Evolutionary conservation across 306 rosid species (phyloP), one percentile per base, ranked within the genome.

Genomic region (Adenanthera pavonina): DNA sequence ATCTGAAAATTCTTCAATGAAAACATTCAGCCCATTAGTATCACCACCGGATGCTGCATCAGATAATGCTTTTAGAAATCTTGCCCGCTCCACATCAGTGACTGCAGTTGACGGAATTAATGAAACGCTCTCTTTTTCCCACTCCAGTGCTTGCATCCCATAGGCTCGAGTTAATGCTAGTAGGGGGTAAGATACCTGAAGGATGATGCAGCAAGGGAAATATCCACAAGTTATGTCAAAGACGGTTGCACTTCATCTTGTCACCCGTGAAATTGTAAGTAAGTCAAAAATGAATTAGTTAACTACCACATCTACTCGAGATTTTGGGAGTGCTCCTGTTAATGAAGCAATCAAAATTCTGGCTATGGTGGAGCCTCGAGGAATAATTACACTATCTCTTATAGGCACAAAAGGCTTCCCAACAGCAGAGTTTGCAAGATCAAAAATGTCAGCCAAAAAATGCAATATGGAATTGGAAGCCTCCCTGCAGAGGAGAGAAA

Each of bases 391-490:
- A 61, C 89, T 68, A 81, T 96, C 92, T 84, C 98, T 84, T 48
- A 91, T 87, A 36, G 93, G 91, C 53, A 89, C 59, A 85, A 91
- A 94, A 78, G 89, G 94, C 78, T 90, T 91, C 65, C 92, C 87
- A 51, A 71, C 82, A 56, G 85, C 69, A 25, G 92, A 83, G 78
- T 89, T 93, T 56, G 89, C 89, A 72, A 94, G 90, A 89, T 96
- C 97, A 80, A 92, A 96, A 57, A 94, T 84, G 84, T 96, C 99
- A 6, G 97, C 86, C 86, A 94, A 90, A 86, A 96, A 96, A 72
- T 95, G 92, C 90, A 96, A 91, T 86, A 96, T 96, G 76, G 98
- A 96, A 84, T 91, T 92, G 72, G 97, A 96, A 76, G 99, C 99
- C 89, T 96, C 97, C 87, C 99, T 96, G 94, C 85, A 84, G 60